These are phyloP conservation scores for Stagonosporopsis chrysanthemi DNA, from an alignment of 2,329 filamentous ascomycete species.

Conservation along the genomic window DNA sequence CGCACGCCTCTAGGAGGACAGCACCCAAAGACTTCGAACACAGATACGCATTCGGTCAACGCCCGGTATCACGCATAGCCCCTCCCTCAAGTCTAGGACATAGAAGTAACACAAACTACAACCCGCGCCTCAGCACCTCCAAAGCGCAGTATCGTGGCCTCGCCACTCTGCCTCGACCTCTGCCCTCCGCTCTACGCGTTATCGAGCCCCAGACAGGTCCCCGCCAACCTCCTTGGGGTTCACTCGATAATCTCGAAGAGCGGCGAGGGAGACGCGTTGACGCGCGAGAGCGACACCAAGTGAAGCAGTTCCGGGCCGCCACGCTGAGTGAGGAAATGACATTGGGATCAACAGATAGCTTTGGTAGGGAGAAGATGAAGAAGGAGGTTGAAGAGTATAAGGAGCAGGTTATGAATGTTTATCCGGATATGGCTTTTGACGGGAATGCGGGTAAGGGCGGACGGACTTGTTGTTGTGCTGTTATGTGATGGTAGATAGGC, in stretches of 20 bases:
- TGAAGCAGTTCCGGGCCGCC: background rate
- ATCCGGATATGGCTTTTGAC: constrained; percentile 35
- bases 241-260: constrained; percentile 16
- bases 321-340: constrained; percentile 3
- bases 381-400: constrained; percentile 30
- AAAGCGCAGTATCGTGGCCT: constrained; percentile 12
- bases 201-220: constrained; percentile 16
- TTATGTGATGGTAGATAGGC: constrained; percentile 23
- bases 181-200: constrained; percentile 6
- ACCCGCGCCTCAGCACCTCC: constrained; percentile 8
- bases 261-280: constrained; percentile 17
- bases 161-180: constrained; percentile 1
- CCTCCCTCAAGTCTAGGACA: background rate
- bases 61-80: constrained; percentile 3
- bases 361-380: constrained; percentile 13
- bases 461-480: constrained; percentile 21
- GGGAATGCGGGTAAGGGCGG: constrained; percentile 17
- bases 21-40: constrained; percentile 22
- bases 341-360: background rate
- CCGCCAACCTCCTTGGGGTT: constrained; percentile 26
- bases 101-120: background rate
- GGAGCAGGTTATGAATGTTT: constrained; percentile 29
- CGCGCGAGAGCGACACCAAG: constrained; percentile 13
- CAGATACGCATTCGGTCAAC: constrained; percentile 20
- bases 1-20: constrained; percentile 5